Evolutionary conservation across 805 yeast genomes (phyloP).

Genomic region (Yarrowia keelungensis): DNA sequence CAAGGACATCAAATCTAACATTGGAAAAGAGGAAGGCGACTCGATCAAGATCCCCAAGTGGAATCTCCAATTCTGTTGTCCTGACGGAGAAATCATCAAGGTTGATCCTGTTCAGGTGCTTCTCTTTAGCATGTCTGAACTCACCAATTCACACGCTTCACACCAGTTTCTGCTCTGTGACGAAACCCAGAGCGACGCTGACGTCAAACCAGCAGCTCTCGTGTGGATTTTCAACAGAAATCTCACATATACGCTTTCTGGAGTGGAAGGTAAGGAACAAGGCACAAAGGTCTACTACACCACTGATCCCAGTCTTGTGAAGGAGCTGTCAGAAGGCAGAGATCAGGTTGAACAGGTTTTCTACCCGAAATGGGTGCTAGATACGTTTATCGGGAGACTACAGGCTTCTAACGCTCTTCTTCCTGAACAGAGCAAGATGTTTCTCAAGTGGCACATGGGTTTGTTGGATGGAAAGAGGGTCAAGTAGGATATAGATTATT

Average conservation of each 20-base stretch:
- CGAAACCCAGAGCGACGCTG: conserved; percentile 14
- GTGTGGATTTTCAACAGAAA: conserved; percentile 36
- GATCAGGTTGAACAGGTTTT: conserved; percentile 55
- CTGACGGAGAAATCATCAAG: not conserved
- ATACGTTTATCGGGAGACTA: conserved; percentile 49
- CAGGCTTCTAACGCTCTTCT: conserved; percentile 47
- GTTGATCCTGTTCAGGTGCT: conserved; percentile 18
- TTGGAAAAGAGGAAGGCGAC: conserved; percentile 21
- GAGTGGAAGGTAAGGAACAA: conserved; percentile 59
- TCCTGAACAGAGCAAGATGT: conserved; percentile 49
- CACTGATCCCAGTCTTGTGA: conserved; percentile 47
- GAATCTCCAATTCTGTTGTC: conserved; percentile 5
- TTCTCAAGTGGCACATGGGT: conserved; percentile 49
- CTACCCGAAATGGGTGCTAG: conserved; percentile 50
- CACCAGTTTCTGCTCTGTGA: conserved; percentile 33
- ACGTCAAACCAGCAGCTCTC: not conserved
- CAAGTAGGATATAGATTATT: not conserved
- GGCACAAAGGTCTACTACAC: conserved; percentile 59
- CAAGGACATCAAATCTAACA: not conserved
- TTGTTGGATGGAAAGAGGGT: conserved; percentile 42
- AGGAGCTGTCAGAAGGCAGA: conserved; percentile 47
- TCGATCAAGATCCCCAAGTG: conserved; percentile 26
- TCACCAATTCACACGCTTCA: conserved; percentile 35
- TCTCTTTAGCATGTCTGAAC: conserved; percentile 20
- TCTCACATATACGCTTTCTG: conserved; percentile 11